Conservation (phyloP, 352 stramenopile genomes). For the Ophiocytium majus region DNA sequence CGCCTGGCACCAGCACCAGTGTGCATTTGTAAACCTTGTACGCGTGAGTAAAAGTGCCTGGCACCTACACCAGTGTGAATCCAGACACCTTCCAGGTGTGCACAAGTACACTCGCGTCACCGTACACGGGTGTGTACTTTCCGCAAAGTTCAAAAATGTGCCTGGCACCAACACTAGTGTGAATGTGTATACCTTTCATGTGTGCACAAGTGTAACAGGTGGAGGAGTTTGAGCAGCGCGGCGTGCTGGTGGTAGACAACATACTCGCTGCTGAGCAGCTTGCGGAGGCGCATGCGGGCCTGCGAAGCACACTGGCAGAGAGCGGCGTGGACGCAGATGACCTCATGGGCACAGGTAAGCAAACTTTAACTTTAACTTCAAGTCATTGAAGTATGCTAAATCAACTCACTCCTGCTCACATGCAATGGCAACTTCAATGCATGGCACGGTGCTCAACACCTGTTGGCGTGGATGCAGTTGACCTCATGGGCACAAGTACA, state of each 20-base stretch:
- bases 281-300: background rate
- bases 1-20: no score
- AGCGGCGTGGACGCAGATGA: background rate
- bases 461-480: background rate
- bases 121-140: no score
- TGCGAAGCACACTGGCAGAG: background rate
- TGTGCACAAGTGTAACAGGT: no score
- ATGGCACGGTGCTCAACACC: background rate
- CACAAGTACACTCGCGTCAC: no score
- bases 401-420: background rate
- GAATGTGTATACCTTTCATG: no score
- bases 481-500: background rate
- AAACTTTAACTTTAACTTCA: constrained; percentile 2
- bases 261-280: background rate
- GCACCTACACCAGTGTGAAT: no score
- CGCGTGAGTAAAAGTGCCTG: no score
- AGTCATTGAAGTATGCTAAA: background rate
- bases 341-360: constrained; percentile 17
- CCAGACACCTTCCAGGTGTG: no score
- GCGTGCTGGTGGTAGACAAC: constrained; percentile 12
- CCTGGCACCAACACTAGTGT: no score
- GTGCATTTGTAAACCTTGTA: no score
- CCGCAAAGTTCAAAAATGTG: no score
- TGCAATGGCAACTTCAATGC: background rate
- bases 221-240: background rate